phyloP scores from a whole-genome alignment of 805 yeast species.

The Hanseniaspora vineae region DNA sequence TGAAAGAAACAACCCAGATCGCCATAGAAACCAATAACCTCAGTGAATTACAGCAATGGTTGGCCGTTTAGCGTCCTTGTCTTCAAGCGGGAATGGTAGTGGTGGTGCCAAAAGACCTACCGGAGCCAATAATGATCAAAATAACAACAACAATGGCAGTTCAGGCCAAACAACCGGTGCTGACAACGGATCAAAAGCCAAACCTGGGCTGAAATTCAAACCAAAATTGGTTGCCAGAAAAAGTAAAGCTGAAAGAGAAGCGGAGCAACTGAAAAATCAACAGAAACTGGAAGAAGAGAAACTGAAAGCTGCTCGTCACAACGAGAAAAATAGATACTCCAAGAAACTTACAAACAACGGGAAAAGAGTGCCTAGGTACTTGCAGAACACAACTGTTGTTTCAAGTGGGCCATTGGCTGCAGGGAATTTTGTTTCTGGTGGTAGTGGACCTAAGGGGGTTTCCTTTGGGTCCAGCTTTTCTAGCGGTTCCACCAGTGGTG shows the following conservation, averaged over 20 bases:
- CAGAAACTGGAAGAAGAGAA: slow-evolving; percentile 25
- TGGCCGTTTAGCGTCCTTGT: slow-evolving; percentile 24
- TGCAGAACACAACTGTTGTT: slow-evolving; percentile 43
- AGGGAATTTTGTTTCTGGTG: slow-evolving; percentile 30
- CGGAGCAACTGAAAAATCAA: slow-evolving; percentile 33
- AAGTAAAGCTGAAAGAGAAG: slow-evolving; percentile 71
- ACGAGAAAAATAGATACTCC: slow-evolving; percentile 8
- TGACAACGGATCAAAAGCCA: slow-evolving; percentile 7
- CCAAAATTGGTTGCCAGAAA: slow-evolving; percentile 83
- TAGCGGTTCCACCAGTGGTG: slow-evolving; percentile 3
- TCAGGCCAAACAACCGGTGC: slow-evolving; percentile 6
- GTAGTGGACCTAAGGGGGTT: slow-evolving; percentile 14
- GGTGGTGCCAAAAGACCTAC: background rate
- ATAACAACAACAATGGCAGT: slow-evolving; percentile 5
- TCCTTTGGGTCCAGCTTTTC: slow-evolving; percentile 13
- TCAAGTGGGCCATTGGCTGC: slow-evolving; percentile 64
- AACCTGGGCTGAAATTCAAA: slow-evolving; percentile 58
- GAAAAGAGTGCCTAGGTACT: slow-evolving; percentile 18
- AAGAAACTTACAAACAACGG: slow-evolving; percentile 7
- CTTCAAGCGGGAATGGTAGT: background rate
- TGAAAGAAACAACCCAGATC: background rate
- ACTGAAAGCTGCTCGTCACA: slow-evolving; percentile 11
- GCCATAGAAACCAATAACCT: slow-evolving; percentile 9
- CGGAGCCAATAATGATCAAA: slow-evolving; percentile 1
- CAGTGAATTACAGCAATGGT: slow-evolving; percentile 9